Base-by-base conservation (phyloP, 2,329 filamentous ascomycete genomes). In the Trichoderma guizhouense region DNA sequence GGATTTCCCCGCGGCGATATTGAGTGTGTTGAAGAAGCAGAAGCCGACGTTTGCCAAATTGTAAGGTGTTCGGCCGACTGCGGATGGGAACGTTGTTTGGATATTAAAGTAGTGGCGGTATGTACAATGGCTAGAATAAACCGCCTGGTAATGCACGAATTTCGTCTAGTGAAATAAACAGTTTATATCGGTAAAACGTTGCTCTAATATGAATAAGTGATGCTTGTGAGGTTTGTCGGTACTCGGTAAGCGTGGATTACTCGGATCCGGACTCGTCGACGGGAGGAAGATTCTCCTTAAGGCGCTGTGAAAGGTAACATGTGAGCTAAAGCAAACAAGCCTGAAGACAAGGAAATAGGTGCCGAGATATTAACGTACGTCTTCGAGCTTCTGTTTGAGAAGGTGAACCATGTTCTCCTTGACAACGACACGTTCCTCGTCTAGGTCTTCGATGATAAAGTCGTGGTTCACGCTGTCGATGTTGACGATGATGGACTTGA, bases 31-130 rank as follows among this genome's bases (percentile, higher is more conserved):
- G 74, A 86, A 92, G 81, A 97, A 92, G 87, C 91, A 86, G 75
- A 95, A 89, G 79, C 92, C 94, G 14, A 92, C 85, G 21, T 98
- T 97, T 84, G 91, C 91, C 80, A 98, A 98, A 84, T 82, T 98
- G 77, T 97, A 81, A 77, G 11, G 28, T 18, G 8, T 24, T 34
- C 26, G 62, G 53, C 9, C 5, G 53, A 60, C 3, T 36, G 53
- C 21, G 12, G n/a, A 14, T 61, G 60, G 28, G n/a, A 14, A 43
- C n/a, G 5, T 43, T 53, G 65, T 43, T 39, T 43, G 28, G 30
- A 28, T 18, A 28, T 51, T 21, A 15, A 21, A 6, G 26, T 62
- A 55, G 32, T 36, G 57, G 53, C 39, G 26, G 47, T 55, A 36
- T 66, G 28, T 55, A 55, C 18, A 66, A 28, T 66, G 63, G 47